Evolutionary conservation across 441 rosid genomes (phyloP).

Genomic region (Erodium trifolium): DNA sequence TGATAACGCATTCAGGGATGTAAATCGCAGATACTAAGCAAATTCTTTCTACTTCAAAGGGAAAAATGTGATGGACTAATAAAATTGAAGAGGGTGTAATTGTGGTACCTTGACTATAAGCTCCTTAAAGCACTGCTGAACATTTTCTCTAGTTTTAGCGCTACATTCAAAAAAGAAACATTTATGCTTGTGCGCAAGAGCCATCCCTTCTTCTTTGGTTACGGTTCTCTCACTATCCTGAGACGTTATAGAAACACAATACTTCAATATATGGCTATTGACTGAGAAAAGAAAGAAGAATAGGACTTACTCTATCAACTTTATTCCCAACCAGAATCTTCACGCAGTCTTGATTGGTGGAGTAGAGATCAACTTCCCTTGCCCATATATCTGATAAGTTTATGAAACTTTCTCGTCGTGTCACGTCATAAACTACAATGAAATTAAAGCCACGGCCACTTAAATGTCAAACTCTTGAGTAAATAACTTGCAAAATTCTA

Average conservation of each 20-base stretch:
- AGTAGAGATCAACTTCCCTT: constrained; percentile 46
- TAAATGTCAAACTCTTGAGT: background rate
- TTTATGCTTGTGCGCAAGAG: constrained; percentile 49
- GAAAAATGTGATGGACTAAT: too few species aligned
- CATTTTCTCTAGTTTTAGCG: constrained; percentile 56
- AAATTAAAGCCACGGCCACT: background rate
- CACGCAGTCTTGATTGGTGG: too few species aligned
- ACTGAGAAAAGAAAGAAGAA: background rate
- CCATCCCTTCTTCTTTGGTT: constrained; percentile 51
- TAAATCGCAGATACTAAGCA: too few species aligned
- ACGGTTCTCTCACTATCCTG: constrained; percentile 65
- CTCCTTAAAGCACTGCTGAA: constrained; percentile 55
- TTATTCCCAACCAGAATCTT: constrained; percentile 58
- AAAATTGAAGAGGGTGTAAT: too few species aligned
- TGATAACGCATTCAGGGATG: too few species aligned
- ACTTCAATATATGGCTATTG: background rate
- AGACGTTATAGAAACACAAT: constrained; percentile 14
- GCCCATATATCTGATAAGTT: constrained; percentile 69
- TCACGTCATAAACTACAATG: constrained; percentile 53
- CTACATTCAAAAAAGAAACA: constrained; percentile 61
- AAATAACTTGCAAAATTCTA: too few species aligned
- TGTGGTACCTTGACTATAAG: constrained; percentile 47
- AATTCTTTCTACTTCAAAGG: too few species aligned
- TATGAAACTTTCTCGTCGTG: constrained; percentile 62
- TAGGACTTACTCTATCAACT: constrained; percentile 50